Evolutionary conservation across 257 asterid genomes (phyloP), one percentile per base, ranked within the genome.

Genomic region (Apocynum venetum): DNA sequence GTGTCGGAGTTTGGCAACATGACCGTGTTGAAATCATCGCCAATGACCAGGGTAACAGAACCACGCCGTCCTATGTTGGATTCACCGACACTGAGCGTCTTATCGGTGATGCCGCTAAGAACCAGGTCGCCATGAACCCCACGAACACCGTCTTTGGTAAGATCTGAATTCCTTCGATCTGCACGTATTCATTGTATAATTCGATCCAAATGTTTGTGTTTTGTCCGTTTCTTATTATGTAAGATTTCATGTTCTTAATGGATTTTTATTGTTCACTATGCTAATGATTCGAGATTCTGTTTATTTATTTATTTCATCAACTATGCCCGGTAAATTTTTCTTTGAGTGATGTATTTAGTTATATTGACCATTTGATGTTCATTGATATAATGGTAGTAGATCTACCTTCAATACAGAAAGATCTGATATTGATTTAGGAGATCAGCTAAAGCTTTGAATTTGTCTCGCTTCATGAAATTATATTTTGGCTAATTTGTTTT

Each of bases 1-100:
- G 97, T 83, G 97, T 92, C 64, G 97, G 97, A 20, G 97, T 92
- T 17, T 92, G 97, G 97, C 97, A 92, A 74, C 97, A 92, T 74
- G 96, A 92, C 72, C 96, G 97, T 4, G 97, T 92, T 4, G 97
- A 92, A 35, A 92, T 92, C 82, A 92, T 92, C 25, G 96, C 97
- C 72, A 92, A 92, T 72, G 97, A 92, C 77, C 97, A 92, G 83
- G 97, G 97, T 2, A 92, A 92, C 89, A 75, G 97, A 53, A 92
- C 97, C 4, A 92, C 97, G 47, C 96, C 96, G 71, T 91, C 96
- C 0, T 92, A 91, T 49, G 97, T 92, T 19, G 97, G 78, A 2
- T 92, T 92, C 76, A 92, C 96, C 14, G 97, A 92, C 36, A 61
- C 92, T 1, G 97, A 91, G 82, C 73, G 97, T 72, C 95, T 92